phyloP scores from a whole-genome alignment of 2,329 filamentous ascomycete genomes.

The Talaromyces sp. region DNA sequence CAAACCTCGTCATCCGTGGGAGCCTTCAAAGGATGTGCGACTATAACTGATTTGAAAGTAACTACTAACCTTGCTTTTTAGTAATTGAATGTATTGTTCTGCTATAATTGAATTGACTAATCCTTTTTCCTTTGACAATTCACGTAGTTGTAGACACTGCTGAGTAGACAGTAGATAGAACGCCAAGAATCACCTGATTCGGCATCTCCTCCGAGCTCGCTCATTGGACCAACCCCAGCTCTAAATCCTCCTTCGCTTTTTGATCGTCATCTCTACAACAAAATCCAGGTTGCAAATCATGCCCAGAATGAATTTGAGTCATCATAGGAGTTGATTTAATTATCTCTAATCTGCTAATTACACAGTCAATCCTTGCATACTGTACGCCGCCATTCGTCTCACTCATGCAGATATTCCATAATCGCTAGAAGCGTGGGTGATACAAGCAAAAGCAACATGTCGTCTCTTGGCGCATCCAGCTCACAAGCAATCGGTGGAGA shows the following conservation, averaged over 20 bases:
- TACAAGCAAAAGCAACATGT: slow-evolving; percentile 7
- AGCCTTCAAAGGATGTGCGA: not conserved
- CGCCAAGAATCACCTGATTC: not conserved
- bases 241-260: not conserved
- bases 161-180: not conserved
- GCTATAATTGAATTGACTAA: not conserved
- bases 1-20: not conserved
- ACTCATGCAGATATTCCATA: not conserved
- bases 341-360: not conserved
- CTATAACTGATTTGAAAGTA: not conserved
- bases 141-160: not conserved
- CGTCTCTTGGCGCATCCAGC: slow-evolving; percentile 5
- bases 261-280: not conserved
- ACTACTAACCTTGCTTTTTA: slow-evolving; percentile 16
- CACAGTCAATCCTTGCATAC: not conserved
- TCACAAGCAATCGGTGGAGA: slow-evolving; percentile 20
- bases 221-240: not conserved
- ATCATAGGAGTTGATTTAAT: not conserved
- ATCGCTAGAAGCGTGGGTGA: not conserved
- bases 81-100: not conserved
- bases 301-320: not conserved
- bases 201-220: not conserved
- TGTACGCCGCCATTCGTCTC: not conserved
- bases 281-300: not conserved
- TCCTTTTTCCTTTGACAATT: too few species aligned